phyloP scores from a whole-genome alignment of 345 rosid species.

The Jatropha curcas region DNA sequence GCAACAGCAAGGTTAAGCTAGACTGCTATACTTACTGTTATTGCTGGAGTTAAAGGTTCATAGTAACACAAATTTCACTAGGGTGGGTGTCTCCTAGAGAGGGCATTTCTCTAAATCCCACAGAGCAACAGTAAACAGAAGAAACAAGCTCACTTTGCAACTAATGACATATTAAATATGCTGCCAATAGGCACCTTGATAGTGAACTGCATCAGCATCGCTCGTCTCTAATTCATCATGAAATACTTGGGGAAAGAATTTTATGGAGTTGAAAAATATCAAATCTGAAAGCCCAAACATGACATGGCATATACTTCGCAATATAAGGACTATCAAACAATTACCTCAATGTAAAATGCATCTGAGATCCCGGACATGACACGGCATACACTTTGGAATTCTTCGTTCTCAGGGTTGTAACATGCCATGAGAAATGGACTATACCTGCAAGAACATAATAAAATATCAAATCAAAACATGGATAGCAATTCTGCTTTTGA shows the following conservation, averaged over 20 bases:
- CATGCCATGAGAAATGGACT: conserved; percentile 98
- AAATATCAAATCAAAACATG: neutral
- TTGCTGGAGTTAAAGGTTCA: neutral
- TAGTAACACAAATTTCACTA: neutral
- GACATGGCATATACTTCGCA: conserved; percentile 70
- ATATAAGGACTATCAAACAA: neutral
- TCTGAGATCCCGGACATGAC: conserved; percentile 95
- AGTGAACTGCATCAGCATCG: neutral
- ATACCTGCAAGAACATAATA: conserved; percentile 50
- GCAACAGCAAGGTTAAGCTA: neutral
- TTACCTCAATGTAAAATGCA: conserved; percentile 80
- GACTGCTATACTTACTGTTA: neutral
- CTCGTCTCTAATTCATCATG: neutral
- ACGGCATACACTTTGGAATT: conserved; percentile 80
- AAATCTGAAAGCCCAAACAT: conserved; percentile 73
- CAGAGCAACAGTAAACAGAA: neutral
- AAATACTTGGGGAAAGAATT: too few relatives aligned
- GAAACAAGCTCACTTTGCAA: neutral
- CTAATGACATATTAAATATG: neutral
- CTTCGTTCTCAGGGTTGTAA: conserved; percentile 75
- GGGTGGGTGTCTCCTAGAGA: neutral
- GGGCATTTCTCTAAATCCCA: neutral
- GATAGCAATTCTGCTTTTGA: neutral
- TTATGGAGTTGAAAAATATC: too few relatives aligned
- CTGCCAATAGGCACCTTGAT: neutral